Evolutionary conservation across 2,329 filamentous ascomycete genomes (phyloP), one percentile per base, ranked within the genome.

Genomic region (Penicillium psychrosexuale): DNA sequence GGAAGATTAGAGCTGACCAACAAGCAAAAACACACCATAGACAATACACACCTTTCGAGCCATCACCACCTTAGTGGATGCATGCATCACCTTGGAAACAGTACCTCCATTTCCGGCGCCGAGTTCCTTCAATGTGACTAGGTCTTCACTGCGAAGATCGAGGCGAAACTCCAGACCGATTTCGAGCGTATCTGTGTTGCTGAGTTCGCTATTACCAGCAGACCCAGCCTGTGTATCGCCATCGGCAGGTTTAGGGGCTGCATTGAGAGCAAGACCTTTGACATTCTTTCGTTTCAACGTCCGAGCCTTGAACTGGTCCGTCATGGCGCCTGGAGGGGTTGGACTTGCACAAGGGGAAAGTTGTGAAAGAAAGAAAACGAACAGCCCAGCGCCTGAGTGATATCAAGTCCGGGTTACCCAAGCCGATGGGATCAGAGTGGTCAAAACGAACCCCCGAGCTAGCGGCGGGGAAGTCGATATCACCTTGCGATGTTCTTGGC

Each of bases 221-320:
- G 83, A 80, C 28, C 84, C 84, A 8, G 82, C 76, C 67, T 86
- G 84, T 44, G 80, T 72, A 69, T 88, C 89, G 57, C 85, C 87
- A 66, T 91, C 88, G 43, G 90, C 87, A 59, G 80, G 69, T 61
- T 91, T 90, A 39, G 90, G 87, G 44, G 88, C 86, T 47, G 90
- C 86, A 68, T 85, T 92, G 70, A 99, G 81, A 63, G 91, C 92
- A 47, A 99, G 87, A 36, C 92, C 93, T 79, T 97, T 97, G 75
- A 96, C 89, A 74, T 99, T 99, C 84, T 97, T 97, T 82, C 93
- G 88, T 86, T 97, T 97, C 87, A 99, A 89, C 59, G 94, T 95
- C 72, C 83, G 80, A 54, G 82, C 79, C 72, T 85, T 82, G 75
- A 87, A 85, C 51, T 77, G 75, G 69, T 86, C 83, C 61, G 81